These are phyloP conservation scores for Ophiognomonia clavigignenti-juglandacearum DNA, from an alignment of 2,329 filamentous ascomycete species.

Conservation along the genomic window DNA sequence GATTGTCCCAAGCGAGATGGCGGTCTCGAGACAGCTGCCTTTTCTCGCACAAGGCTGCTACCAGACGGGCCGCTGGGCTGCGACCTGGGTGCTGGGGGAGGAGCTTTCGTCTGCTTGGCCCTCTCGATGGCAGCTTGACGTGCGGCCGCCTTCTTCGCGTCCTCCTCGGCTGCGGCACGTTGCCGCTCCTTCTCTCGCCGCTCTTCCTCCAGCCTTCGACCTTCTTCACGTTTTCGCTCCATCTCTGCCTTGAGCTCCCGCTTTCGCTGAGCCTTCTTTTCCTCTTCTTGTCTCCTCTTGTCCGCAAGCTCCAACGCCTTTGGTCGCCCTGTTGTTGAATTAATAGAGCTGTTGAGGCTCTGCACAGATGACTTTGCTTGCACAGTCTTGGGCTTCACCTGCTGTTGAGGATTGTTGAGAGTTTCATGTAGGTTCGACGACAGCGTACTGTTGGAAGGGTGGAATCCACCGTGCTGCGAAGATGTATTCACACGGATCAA, in stretches of 20 bases:
- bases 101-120: constrained; percentile 60
- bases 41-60: constrained; percentile 29
- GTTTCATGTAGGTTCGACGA: constrained; percentile 57
- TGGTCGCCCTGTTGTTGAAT: constrained; percentile 57
- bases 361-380: constrained; percentile 51
- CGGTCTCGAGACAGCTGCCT: constrained; percentile 35
- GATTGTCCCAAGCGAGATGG: constrained; percentile 54
- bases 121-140: constrained; percentile 60
- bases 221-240: constrained; percentile 72
- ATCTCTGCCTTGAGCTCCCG: constrained; percentile 76
- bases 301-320: constrained; percentile 72
- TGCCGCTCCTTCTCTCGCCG: constrained; percentile 57
- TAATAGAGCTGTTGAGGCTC: constrained; percentile 59
- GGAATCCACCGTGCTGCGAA: constrained; percentile 56
- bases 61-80: constrained; percentile 50
- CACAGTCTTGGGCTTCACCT: constrained; percentile 57
- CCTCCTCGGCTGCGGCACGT: constrained; percentile 45
- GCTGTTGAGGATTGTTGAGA: constrained; percentile 37
- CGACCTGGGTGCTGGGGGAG: constrained; percentile 53
- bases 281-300: constrained; percentile 80
- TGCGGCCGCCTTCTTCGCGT: constrained; percentile 62
- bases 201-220: constrained; percentile 58
- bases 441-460: constrained; percentile 53
- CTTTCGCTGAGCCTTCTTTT: constrained; percentile 72
- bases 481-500: constrained; percentile 67